Evolutionary conservation across 768 basidiomycete species (phyloP).

Genomic region (Russula sp.): DNA sequence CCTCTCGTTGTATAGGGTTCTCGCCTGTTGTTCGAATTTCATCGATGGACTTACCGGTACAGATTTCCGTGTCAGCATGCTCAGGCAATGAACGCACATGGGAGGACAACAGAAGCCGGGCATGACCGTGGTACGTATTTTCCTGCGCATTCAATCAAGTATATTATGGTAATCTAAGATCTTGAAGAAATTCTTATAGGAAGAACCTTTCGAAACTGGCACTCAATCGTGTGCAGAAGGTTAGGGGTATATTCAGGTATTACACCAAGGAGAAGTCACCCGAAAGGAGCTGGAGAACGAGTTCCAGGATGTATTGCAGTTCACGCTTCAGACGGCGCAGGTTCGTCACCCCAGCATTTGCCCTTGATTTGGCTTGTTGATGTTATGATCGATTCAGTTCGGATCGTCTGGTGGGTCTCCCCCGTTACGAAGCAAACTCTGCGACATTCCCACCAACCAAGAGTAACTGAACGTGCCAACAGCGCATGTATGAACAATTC

Average conservation of each 20-base stretch:
- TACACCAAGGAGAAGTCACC: not conserved
- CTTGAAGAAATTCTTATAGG: slow-evolving; percentile 13
- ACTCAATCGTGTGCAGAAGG: slow-evolving; percentile 7
- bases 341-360: not conserved
- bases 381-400: not conserved
- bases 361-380: not conserved
- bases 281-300: not conserved
- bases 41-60: not conserved
- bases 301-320: not conserved
- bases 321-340: not conserved
- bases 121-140: slow-evolving; percentile 18
- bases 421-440: not conserved
- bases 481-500: slow-evolving; percentile 3
- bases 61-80: slow-evolving; percentile 20
- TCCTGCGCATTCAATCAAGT: not conserved
- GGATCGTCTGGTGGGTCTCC: slow-evolving; percentile 4
- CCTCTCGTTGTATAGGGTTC: slow-evolving; percentile 10
- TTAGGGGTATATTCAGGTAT: not conserved
- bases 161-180: too few relatives aligned
- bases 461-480: not conserved
- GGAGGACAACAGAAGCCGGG: slow-evolving; percentile 12
- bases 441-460: not conserved
- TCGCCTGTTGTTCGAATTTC: not conserved
- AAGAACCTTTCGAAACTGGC: not conserved
- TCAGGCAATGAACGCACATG: slow-evolving; percentile 2